These are phyloP conservation scores for Rhynchospora tenuis DNA, from an alignment of 176 grass and related monocot genomes.

Conservation along the genomic window DNA sequence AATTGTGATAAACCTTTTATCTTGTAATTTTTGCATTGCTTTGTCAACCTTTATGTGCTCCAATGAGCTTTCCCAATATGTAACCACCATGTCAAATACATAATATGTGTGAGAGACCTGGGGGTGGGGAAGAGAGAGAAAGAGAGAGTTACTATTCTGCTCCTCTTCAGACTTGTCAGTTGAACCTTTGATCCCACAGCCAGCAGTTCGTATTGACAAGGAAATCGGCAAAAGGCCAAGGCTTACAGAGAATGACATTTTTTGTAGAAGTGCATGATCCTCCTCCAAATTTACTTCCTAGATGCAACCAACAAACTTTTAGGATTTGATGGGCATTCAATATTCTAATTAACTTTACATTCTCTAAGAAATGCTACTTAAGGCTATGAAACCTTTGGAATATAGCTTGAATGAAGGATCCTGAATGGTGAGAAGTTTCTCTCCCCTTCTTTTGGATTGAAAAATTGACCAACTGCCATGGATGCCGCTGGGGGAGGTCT, in stretches of 20 bases:
- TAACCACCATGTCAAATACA: no score
- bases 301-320: conserved; percentile 17
- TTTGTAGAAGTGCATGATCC: conserved; percentile 72
- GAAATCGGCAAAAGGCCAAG: conserved; percentile 75
- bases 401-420: conserved; percentile 57
- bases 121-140: neutral
- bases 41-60: neutral
- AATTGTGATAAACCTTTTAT: neutral
- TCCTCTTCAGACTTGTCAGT: conserved; percentile 65
- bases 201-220: conserved; percentile 66
- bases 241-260: conserved; percentile 74
- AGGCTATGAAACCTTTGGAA: conserved; percentile 18
- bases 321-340: neutral
- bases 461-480: conserved; percentile 98
- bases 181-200: conserved; percentile 78
- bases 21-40: neutral
- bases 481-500: conserved; percentile 85
- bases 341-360: neutral
- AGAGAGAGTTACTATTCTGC: conserved; percentile 66
- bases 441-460: conserved; percentile 71
- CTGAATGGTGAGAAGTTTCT: conserved; percentile 43
- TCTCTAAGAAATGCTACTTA: neutral
- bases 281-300: conserved; percentile 83
- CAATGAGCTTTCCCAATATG: neutral
- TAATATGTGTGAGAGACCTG: no score